phyloP scores from a whole-genome alignment of 2,329 filamentous ascomycete genomes.

The Talaromyces albobiverticillius region DNA sequence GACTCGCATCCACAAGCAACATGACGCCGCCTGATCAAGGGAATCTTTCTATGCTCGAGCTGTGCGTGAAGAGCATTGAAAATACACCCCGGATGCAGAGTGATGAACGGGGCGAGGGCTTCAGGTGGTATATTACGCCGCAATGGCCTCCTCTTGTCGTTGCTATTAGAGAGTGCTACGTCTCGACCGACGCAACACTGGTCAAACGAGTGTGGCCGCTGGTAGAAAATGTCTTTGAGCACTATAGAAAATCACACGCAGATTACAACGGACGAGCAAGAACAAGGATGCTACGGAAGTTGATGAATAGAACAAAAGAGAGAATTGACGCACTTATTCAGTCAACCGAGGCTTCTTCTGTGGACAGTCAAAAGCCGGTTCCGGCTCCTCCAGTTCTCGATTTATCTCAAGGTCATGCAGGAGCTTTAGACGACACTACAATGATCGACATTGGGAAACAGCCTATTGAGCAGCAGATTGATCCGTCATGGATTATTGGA shows the following conservation, averaged over 20 bases:
- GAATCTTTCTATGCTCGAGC: conserved; percentile 14
- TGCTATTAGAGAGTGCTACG: conserved; percentile 28
- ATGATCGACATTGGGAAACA: not conserved
- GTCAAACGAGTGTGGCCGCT: conserved; percentile 25
- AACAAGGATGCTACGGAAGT: not conserved
- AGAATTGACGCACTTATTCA: conserved; percentile 6
- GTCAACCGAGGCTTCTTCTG: not conserved
- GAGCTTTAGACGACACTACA: not conserved
- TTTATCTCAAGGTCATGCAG: not conserved
- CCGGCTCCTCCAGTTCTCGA: not conserved
- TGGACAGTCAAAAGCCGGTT: not conserved
- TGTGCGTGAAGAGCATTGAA: conserved; percentile 21
- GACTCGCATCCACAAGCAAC: not conserved
- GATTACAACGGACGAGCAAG: not conserved
- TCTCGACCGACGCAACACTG: conserved; percentile 20
- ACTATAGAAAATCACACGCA: not conserved
- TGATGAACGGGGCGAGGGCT: conserved; percentile 28
- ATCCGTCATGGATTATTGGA: not conserved
- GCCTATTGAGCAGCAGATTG: not conserved
- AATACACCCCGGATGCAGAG: conserved; percentile 26
- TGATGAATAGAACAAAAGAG: not conserved
- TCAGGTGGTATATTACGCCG: conserved; percentile 27
- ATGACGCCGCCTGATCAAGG: not conserved
- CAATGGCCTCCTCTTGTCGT: conserved; percentile 27
- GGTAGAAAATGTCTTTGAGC: conserved; percentile 20